Percentiles rank a stretch among this genome's conserved stretches.
These are phyloP conservation scores for Fragosphaeria purpurea DNA, from an alignment of 2,329 filamentous ascomycete genomes.

Conservation along the genomic window DNA sequence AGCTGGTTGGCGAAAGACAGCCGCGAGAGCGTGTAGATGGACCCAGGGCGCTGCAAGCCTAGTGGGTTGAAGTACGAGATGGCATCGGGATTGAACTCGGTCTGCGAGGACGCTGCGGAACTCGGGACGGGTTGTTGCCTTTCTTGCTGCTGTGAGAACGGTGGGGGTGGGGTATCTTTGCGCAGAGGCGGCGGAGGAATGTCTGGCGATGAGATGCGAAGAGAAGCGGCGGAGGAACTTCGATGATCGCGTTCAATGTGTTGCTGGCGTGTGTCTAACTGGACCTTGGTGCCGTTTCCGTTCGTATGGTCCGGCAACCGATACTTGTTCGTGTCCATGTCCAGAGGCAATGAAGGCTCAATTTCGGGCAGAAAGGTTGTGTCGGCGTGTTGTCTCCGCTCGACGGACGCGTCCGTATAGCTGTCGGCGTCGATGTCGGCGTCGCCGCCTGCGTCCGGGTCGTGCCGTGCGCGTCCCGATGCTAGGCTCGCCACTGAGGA, in stretches of 20 bases:
- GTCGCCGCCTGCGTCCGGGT: constrained; percentile 6
- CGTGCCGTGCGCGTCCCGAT: constrained; percentile 3
- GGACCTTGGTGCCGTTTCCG: constrained; percentile 56
- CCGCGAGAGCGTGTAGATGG: constrained; percentile 86
- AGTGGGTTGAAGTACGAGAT: constrained; percentile 58
- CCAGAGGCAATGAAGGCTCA: constrained; percentile 37
- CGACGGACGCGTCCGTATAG: constrained; percentile 17
- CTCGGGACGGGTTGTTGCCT: constrained; percentile 5
- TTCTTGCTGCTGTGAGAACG: constrained; percentile 3
- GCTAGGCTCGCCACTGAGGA: constrained; percentile 26
- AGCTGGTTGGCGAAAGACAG: constrained; percentile 90
- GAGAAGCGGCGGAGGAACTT: neutral
- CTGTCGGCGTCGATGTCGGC: constrained; percentile 15
- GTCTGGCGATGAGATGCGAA: constrained; percentile 13
- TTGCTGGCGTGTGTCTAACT: constrained; percentile 45
- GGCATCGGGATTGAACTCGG: constrained; percentile 38
- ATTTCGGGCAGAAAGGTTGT: constrained; percentile 41
- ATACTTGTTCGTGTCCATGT: constrained; percentile 67
- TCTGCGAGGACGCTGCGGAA: constrained; percentile 20
- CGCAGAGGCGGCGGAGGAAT: constrained; percentile 33
- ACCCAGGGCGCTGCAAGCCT: constrained; percentile 61
- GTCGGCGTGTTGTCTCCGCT: constrained; percentile 15
- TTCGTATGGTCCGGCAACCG: constrained; percentile 60
- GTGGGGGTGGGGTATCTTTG: constrained; percentile 42
- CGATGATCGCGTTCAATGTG: constrained; percentile 41